These are phyloP conservation scores for Xylariaceae sp. DNA, from an alignment of 2,329 filamentous ascomycete species.

Conservation along the genomic window DNA sequence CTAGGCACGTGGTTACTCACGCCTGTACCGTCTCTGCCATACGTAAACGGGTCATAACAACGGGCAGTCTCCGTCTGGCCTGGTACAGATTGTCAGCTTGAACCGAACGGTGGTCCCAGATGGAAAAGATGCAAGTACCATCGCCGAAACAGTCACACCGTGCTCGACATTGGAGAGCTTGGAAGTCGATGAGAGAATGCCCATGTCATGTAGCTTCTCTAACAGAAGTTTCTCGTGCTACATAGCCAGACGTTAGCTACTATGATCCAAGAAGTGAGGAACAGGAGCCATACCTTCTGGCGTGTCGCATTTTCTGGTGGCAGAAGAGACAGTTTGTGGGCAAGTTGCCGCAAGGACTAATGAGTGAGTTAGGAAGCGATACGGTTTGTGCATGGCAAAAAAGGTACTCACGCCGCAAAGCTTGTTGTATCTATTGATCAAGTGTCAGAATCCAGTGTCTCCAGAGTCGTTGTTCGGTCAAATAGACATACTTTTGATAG, in stretches of 20 bases:
- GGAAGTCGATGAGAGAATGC: conserved; percentile 68
- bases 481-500: conserved; percentile 48
- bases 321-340: conserved; percentile 78
- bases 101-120: background rate
- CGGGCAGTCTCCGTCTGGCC: conserved; percentile 73
- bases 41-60: conserved; percentile 78
- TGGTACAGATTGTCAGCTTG: conserved; percentile 6
- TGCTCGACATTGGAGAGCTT: conserved; percentile 77
- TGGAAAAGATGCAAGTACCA: conserved; percentile 36
- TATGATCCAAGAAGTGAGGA: background rate
- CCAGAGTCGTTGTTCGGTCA: background rate
- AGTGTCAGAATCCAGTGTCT: conserved; percentile 2
- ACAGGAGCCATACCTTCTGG: conserved; percentile 43
- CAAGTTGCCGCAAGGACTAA: conserved; percentile 78
- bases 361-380: background rate
- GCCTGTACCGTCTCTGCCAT: conserved; percentile 91
- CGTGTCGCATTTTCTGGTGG: conserved; percentile 73
- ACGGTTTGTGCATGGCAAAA: background rate
- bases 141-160: conserved; percentile 80
- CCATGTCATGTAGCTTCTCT: conserved; percentile 90
- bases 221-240: conserved; percentile 76
- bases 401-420: conserved; percentile 60
- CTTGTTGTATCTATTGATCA: conserved; percentile 40
- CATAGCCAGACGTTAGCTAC: background rate
- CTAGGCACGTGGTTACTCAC: conserved; percentile 1